These are phyloP conservation scores for Fusarium acutatum DNA, from an alignment of 2,329 filamentous ascomycete species.

Conservation along the genomic window DNA sequence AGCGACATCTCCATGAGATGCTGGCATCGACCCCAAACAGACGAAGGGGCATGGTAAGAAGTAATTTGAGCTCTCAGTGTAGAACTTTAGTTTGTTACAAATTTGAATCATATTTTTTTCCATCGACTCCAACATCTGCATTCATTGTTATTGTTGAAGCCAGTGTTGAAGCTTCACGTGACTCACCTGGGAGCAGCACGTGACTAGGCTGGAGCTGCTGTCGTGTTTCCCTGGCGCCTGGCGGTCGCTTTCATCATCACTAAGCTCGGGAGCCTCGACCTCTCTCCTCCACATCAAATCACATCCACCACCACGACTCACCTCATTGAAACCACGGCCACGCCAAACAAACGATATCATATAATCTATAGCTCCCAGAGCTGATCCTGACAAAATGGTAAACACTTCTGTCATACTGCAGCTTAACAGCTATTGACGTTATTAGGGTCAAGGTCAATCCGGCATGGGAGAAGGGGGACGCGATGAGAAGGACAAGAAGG, in stretches of 20 bases:
- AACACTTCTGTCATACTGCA: not conserved
- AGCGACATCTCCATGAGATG: not conserved
- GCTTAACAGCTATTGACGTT: conserved; percentile 28
- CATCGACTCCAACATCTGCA: not conserved
- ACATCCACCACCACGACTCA: conserved; percentile 27
- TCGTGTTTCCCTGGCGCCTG: conserved; percentile 59
- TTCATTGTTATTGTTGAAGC: not conserved
- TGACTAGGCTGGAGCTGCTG: conserved; percentile 46
- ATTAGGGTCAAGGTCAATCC: conserved; percentile 84
- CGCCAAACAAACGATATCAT: not conserved
- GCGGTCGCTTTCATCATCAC: conserved; percentile 46
- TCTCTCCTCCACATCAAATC: conserved; percentile 37
- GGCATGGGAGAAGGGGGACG: conserved; percentile 85
- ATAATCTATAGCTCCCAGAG: conserved; percentile 40
- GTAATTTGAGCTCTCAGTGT: fast-evolving
- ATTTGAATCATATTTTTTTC: too few species aligned
- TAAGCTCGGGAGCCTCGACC: conserved; percentile 41
- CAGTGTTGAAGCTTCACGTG: conserved; percentile 23
- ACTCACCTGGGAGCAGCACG: conserved; percentile 29
- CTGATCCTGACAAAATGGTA: conserved; percentile 49
- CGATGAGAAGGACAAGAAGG: conserved; percentile 95
- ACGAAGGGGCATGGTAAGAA: not conserved
- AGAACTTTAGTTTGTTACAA: not conserved
- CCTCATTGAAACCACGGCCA: conserved; percentile 9
- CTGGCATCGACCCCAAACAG: not conserved